Evolutionary conservation across 148 eudicot genomes (phyloP).

Genomic region (Silene latifolia): DNA sequence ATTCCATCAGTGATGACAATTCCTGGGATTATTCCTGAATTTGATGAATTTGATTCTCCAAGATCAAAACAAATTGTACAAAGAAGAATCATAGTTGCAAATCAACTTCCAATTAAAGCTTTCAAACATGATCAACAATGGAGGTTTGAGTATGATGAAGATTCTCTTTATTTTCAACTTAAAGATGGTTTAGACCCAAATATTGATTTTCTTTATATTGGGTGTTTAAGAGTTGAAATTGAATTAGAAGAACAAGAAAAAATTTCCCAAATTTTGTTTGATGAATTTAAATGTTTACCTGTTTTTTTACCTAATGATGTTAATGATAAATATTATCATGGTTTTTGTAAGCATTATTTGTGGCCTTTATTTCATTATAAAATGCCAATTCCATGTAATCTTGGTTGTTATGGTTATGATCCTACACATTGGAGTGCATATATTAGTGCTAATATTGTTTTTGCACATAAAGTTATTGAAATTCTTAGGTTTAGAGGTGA

Average conservation of each 20-base stretch:
- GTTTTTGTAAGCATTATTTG: conserved; percentile 74
- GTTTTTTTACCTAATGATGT: conserved; percentile 49
- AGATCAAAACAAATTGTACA: conserved; percentile 18
- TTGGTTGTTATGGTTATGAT: conserved; percentile 53
- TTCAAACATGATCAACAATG: conserved; percentile 29
- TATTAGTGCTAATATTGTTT: conserved; percentile 62
- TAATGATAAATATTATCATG: conserved; percentile 61
- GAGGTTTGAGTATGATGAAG: conserved; percentile 55
- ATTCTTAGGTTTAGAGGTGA: conserved; percentile 46
- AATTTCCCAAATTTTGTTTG: conserved; percentile 37
- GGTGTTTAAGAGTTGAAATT: conserved; percentile 45
- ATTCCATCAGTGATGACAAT: conserved; percentile 41
- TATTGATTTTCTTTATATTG: conserved; percentile 51
- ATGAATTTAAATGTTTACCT: conserved; percentile 66
- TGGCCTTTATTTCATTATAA: conserved; percentile 86
- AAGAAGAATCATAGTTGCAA: conserved; percentile 48
- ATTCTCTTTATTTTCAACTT: conserved; percentile 52
- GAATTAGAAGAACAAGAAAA: conserved; percentile 58
- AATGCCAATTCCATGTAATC: conserved; percentile 47
- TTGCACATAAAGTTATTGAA: conserved; percentile 60
- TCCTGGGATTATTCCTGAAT: conserved; percentile 49
- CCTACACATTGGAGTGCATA: conserved; percentile 61
- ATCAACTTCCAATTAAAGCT: conserved; percentile 54
- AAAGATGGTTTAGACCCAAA: conserved; percentile 51
- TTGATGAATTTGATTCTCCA: conserved; percentile 20